Conservation (phyloP, 768 basidiomycete species). For the Crucibulum laeve region DNA sequence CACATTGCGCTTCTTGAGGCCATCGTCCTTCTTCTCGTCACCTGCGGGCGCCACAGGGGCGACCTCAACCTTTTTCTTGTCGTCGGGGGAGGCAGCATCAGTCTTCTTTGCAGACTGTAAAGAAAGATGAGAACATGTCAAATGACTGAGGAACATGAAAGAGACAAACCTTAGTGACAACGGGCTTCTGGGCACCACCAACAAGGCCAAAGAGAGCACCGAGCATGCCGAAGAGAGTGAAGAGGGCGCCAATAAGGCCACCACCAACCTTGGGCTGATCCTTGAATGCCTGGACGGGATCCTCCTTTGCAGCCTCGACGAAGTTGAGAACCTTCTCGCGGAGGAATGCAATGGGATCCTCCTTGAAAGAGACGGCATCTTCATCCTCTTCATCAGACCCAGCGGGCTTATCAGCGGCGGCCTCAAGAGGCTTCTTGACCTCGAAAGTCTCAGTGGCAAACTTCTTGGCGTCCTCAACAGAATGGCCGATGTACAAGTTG, state of each 20-base stretch:
- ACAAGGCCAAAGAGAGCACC: constrained; percentile 76
- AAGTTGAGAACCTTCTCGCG: constrained; percentile 77
- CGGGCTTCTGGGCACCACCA: constrained; percentile 67
- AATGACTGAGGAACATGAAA: constrained; percentile 3
- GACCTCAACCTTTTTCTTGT: constrained; percentile 60
- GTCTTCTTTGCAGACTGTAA: constrained; percentile 72
- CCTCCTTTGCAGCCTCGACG: constrained; percentile 67
- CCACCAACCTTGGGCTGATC: constrained; percentile 85
- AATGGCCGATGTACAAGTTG: constrained; percentile 94
- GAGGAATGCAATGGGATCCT: constrained; percentile 77
- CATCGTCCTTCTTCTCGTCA: constrained; percentile 70
- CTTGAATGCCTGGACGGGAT: constrained; percentile 82
- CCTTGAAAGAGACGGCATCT: constrained; percentile 48
- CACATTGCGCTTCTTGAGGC: constrained; percentile 67
- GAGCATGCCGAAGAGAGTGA: constrained; percentile 85
- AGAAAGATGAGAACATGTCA: constrained; percentile 3
- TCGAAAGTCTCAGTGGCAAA: constrained; percentile 88
- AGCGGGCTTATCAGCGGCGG: constrained; percentile 51
- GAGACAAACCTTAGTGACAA: constrained; percentile 58
- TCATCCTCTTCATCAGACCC: constrained; percentile 44
- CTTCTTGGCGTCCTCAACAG: constrained; percentile 75
- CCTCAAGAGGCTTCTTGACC: constrained; percentile 84
- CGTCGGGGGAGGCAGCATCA: constrained; percentile 58
- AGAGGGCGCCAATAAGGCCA: constrained; percentile 64
- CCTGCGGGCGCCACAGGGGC: constrained; percentile 71